Evolutionary conservation across 1,284 basidiomycete species (phyloP), one percentile per base, ranked within the genome.

Genomic region (Inonotus hispidus): DNA sequence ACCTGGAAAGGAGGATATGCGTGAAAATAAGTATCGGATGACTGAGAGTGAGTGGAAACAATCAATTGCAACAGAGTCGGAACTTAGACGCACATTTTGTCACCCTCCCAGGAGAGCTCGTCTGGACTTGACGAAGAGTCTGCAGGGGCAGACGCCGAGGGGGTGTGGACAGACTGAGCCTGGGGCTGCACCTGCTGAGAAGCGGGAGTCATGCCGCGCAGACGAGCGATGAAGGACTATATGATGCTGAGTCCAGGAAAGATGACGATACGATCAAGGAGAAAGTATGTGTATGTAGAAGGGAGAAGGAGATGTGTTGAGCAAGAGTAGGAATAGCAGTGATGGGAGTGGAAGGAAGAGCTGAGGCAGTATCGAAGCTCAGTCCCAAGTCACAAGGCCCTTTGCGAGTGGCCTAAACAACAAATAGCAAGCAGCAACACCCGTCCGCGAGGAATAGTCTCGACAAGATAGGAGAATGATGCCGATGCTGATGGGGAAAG

Each of bases 71-170:
- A n/a, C 19, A 21, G 41, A 43, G 16, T 16, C 55, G 65, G n/a
- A n/a, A 52, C 7, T 27, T 1, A 27, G 14, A 69, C 74, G 68
- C 54, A 80, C 79, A 80, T 83, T 68, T 74, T 78, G 71, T 84
- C 82, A 59, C 82, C 82, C 64, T 84, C 82, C 82, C 82, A 83
- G 8, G 29, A 52, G 25, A 41, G 37, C 21, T 58, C 61, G 13
- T 58, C 32, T n/a, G 47, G 38, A 7, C 21, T n/a, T 13, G 38
- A 45, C 21, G 39, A 43, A 14, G 35, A 38, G 38, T 58, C 56
- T 23, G 32, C 38, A 29, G 56, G 35, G 49, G 43, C 38, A 27
- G 46, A 52, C 19, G 58, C 45, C 21, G 57, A 49, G 32, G 53
- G 57, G 7, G 61, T 59, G 41, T 55, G 58, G 25, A 37, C 23